Evolutionary conservation across 148 eudicot genomes (phyloP).

Genomic region (Hydrangea macrophylla): DNA sequence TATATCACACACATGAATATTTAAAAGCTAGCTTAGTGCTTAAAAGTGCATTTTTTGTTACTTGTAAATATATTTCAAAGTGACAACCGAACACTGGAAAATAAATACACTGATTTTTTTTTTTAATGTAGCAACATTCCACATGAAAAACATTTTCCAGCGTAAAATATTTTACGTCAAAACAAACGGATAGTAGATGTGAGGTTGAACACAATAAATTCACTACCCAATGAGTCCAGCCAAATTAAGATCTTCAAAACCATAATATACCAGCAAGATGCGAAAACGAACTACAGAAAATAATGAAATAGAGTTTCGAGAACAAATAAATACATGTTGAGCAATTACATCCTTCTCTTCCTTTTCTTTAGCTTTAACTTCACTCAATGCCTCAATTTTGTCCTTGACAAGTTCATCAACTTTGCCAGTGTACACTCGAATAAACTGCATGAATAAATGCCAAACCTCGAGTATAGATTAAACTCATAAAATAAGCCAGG

Average conservation of each 20-base stretch:
- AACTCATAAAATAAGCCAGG: background rate
- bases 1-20: too few species aligned
- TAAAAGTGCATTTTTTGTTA: too few species aligned
- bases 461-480: background rate
- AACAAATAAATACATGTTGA: conserved; percentile 48
- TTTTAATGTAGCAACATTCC: too few species aligned
- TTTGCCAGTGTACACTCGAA: conserved; percentile 94
- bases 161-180: too few species aligned
- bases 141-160: too few species aligned
- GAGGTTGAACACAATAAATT: background rate
- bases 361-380: conserved; percentile 72
- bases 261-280: background rate
- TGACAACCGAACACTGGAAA: too few species aligned
- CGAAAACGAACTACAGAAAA: background rate
- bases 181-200: too few species aligned
- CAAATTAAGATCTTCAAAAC: background rate
- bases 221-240: background rate
- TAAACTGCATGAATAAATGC: conserved; percentile 49
- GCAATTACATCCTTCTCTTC: conserved; percentile 86
- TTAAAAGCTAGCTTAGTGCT: too few species aligned
- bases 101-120: too few species aligned
- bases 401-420: conserved; percentile 87
- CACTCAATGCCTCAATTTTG: conserved; percentile 71
- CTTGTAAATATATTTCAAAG: too few species aligned
- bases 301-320: background rate